These are phyloP conservation scores for Colletotrichum sp. DNA, from an alignment of 2,329 filamentous ascomycete species.

Conservation along the genomic window DNA sequence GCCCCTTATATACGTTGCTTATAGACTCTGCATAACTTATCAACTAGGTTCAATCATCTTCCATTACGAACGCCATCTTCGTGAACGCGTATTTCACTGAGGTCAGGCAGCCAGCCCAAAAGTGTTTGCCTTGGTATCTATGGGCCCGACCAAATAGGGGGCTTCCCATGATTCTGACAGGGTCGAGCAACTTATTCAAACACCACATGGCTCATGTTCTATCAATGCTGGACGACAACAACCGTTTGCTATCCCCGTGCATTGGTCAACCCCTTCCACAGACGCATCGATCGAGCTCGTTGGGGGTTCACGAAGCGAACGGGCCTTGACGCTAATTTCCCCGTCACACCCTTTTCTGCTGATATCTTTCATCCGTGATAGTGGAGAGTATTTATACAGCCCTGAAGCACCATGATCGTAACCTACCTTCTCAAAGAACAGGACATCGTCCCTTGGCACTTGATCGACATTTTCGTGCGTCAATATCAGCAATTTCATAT, in stretches of 20 bases:
- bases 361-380: not conserved
- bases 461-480: rapidly evolving
- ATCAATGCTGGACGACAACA: not conserved
- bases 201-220: too few relatives aligned
- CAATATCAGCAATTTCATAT: not conserved
- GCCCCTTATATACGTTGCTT: not conserved
- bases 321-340: not conserved
- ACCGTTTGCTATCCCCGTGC: not conserved
- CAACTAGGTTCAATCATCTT: not conserved
- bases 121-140: not conserved
- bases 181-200: too few relatives aligned
- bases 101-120: not conserved
- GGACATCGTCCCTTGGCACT: not conserved
- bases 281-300: not conserved
- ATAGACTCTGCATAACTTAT: not conserved
- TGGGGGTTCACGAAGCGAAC: not conserved
- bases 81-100: not conserved
- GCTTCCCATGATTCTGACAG: not conserved
- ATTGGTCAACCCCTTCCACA: not conserved
- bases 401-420: not conserved
- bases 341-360: not conserved
- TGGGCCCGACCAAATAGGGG: not conserved
- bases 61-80: not conserved
- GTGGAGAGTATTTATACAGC: not conserved
- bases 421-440: not conserved